phyloP scores from a whole-genome alignment of 805 yeast species.

The Cyberlindnera subsufficiens region DNA sequence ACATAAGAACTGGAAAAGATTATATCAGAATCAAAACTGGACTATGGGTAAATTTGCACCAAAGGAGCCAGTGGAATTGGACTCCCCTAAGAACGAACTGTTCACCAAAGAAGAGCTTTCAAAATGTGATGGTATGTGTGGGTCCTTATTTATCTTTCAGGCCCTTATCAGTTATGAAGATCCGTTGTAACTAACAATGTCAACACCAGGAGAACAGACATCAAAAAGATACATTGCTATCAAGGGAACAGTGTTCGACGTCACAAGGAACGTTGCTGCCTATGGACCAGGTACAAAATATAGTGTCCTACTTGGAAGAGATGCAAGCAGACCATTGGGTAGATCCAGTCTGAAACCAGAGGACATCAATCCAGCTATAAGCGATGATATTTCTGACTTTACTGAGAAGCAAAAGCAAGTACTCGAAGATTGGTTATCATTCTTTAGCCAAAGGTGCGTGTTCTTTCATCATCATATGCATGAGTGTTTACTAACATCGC shows the following conservation, averaged over 20 bases:
- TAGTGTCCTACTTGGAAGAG: conserved; percentile 68
- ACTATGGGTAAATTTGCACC: conserved; percentile 40
- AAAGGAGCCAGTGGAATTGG: conserved; percentile 44
- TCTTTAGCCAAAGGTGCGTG: conserved; percentile 48
- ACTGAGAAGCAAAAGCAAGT: conserved; percentile 53
- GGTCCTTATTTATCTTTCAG: neutral
- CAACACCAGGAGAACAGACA: conserved; percentile 3
- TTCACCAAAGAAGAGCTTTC: conserved; percentile 38
- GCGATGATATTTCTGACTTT: conserved; percentile 48
- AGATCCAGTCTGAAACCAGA: conserved; percentile 53
- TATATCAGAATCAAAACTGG: neutral
- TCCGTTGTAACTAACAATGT: neutral
- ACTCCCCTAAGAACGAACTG: conserved; percentile 42
- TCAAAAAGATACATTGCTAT: conserved; percentile 64
- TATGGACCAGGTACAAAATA: conserved; percentile 79
- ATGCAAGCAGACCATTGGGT: conserved; percentile 72
- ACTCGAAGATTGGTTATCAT: conserved; percentile 68
- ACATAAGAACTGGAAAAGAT: neutral
- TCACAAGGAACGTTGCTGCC: conserved; percentile 53
- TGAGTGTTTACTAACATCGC: too few relatives aligned
- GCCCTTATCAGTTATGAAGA: neutral
- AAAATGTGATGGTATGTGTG: conserved; percentile 37
- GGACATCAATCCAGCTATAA: conserved; percentile 36
- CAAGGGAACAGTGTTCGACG: conserved; percentile 76
- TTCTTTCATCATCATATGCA: neutral